Evolutionary conservation across 2,329 filamentous ascomycete species (phyloP), one percentile per base, ranked within the genome.

Genomic region (Phaeosphaeriaceae sp.): DNA sequence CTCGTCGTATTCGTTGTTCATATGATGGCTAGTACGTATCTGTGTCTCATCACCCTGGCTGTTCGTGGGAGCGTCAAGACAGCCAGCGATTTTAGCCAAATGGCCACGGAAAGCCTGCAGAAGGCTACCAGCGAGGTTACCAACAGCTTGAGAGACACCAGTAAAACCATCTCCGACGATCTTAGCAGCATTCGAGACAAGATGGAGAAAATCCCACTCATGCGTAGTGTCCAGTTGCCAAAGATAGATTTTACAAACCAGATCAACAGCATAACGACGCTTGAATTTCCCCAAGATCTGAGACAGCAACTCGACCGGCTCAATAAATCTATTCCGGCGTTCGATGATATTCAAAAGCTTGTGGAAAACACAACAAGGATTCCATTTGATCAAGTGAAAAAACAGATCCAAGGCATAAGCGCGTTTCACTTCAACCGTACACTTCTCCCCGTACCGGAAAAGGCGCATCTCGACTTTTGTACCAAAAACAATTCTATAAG

Each of bases 1-100:
- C 87, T 97, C 45, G 87, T 97, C 55, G 80, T 97, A 58, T 99
- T 97, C 75, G 84, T 92, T 69, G 92, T 99, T 77, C 90, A 95
- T 72, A 87, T 97, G 76, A 83, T 96, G 75, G 92, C 90, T 36
- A 88, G 87, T 41, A 97, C 92, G 12, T 97, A 96, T 68, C 82
- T 91, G 58, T 99, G 94, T 68, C 82, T 99, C 43, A 90, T 95
- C 68, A 90, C 90, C 21, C 84, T 96, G 56, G 86, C 91, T 39
- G 82, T 97, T 47, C 84, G 88, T 56, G 91, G 91, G 54, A 89
- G 86, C 63, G 78, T 97, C 42, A 85, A 90, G 42, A 86, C 87
- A 36, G 89, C 84, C 40, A 79, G 87, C 66, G 81, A 85, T 41
- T 82, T 86, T 23, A 78, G 81, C 33, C 75, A 83, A 48, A 81